Evolutionary conservation across 1,139 yeast genomes (phyloP).

Genomic region (Protomyces lactucae-debilis): DNA sequence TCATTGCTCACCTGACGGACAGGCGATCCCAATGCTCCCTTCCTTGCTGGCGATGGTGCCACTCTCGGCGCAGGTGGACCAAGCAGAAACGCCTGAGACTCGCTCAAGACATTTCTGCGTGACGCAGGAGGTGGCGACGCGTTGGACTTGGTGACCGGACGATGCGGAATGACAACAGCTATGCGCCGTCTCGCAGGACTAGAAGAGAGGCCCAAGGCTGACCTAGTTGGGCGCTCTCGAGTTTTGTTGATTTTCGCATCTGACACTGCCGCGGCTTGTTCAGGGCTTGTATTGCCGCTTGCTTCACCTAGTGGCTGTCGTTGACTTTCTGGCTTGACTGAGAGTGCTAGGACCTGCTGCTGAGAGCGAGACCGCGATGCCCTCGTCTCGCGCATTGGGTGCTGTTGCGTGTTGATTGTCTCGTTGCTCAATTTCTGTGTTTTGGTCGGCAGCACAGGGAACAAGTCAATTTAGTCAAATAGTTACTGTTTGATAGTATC

Average conservation of each 20-base stretch:
- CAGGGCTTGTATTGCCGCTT: neutral
- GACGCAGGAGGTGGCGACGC: neutral
- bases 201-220: neutral
- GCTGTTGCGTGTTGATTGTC: neutral
- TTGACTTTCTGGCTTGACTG: neutral
- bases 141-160: neutral
- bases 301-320: neutral
- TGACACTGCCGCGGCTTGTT: neutral
- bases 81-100: neutral
- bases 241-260: neutral
- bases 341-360: neutral
- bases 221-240: neutral
- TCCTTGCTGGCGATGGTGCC: neutral
- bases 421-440: neutral
- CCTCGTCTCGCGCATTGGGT: neutral
- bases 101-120: neutral
- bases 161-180: neutral
- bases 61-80: neutral
- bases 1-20: neutral
- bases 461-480: too few relatives aligned
- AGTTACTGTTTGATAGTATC: too few relatives aligned
- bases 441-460: neutral
- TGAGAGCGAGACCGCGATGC: neutral
- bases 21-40: neutral
- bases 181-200: neutral